A percentile compares a stretch with the other conserved stretches of the same genome.
Conservation (phyloP, 2,329 filamentous ascomycete species). For the Nemania bipapillata region DNA sequence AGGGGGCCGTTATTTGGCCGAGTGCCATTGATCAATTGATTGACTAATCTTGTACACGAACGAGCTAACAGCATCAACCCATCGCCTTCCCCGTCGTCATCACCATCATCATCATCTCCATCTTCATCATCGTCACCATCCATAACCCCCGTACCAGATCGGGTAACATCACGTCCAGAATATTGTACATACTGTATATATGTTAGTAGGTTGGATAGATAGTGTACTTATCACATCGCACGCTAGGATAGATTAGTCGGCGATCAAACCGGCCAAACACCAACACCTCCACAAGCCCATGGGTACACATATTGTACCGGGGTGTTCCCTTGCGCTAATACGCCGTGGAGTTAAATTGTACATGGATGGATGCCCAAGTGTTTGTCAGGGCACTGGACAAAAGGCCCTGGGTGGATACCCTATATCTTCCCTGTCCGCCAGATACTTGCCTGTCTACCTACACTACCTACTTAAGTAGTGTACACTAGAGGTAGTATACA, state of each 20-base stretch:
- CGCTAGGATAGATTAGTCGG: constrained; percentile 38
- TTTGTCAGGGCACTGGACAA: constrained; percentile 5
- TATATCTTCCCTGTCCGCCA: constrained; percentile 1
- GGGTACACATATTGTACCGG: constrained; percentile 6
- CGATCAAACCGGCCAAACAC: constrained; percentile 44
- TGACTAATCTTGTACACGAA: background rate
- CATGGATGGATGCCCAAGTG: constrained; percentile 29
- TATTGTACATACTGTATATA: constrained; percentile 10
- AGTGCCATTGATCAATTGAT: background rate
- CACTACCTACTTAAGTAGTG: background rate
- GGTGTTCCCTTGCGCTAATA: constrained; percentile 1
- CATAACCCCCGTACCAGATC: constrained; percentile 8
- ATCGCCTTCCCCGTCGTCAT: background rate
- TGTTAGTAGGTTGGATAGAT: background rate
- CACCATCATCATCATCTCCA: background rate
- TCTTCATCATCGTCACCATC: background rate
- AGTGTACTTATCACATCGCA: background rate
- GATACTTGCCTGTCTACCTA: no score
- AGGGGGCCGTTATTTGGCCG: background rate
- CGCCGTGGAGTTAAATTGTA: constrained; percentile 21
- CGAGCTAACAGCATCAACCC: background rate
- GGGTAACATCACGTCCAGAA: constrained; percentile 14
- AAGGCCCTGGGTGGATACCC: constrained; percentile 5
- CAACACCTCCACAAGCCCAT: constrained; percentile 1
- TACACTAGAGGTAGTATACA: background rate